A percentile compares a stretch with the other conserved stretches of the same genome.
phyloP scores from a whole-genome alignment of 352 stramenopile species.

The Halophytophthora batemanensis region DNA sequence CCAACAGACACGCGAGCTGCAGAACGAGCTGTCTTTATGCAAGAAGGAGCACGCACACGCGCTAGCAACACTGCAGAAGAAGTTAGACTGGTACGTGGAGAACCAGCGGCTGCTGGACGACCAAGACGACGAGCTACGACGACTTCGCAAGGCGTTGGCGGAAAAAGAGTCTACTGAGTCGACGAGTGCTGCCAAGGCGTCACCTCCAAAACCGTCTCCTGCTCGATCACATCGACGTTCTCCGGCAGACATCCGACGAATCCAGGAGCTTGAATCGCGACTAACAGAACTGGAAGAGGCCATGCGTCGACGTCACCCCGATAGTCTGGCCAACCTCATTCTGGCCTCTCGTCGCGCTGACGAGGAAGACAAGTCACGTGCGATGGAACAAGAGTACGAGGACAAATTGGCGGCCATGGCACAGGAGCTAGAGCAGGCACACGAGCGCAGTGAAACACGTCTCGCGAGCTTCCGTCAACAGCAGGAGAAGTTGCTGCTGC shows the following conservation, averaged over 20 bases:
- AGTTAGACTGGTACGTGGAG: slow-evolving; percentile 83
- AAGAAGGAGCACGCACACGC: slow-evolving; percentile 53
- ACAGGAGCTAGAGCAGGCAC: slow-evolving; percentile 44
- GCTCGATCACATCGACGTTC: slow-evolving; percentile 26
- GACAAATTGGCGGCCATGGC: slow-evolving; percentile 39
- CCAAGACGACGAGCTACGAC: slow-evolving; percentile 61
- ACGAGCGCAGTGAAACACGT: slow-evolving; percentile 53
- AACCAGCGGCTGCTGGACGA: slow-evolving; percentile 80
- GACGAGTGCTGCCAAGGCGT: slow-evolving; percentile 14
- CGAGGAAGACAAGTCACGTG: slow-evolving; percentile 50
- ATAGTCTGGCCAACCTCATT: slow-evolving; percentile 80
- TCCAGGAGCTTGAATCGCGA: slow-evolving; percentile 68
- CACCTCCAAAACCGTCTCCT: slow-evolving; percentile 15
- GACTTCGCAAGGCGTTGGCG: slow-evolving; percentile 23
- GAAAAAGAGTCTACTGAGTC: slow-evolving; percentile 4
- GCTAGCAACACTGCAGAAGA: slow-evolving; percentile 62
- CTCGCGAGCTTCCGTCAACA: slow-evolving; percentile 73
- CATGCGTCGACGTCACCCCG: slow-evolving; percentile 69
- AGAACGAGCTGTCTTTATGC: slow-evolving; percentile 35
- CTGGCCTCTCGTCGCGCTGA: slow-evolving; percentile 62
- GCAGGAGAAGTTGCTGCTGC: slow-evolving; percentile 69
- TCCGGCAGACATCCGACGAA: slow-evolving; percentile 58
- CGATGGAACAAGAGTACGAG: slow-evolving; percentile 34
- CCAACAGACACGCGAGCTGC: slow-evolving; percentile 39
- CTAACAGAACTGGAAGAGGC: slow-evolving; percentile 72